Base-by-base conservation (phyloP, 495 filamentous ascomycete genomes). In the Neurospora sp. region DNA sequence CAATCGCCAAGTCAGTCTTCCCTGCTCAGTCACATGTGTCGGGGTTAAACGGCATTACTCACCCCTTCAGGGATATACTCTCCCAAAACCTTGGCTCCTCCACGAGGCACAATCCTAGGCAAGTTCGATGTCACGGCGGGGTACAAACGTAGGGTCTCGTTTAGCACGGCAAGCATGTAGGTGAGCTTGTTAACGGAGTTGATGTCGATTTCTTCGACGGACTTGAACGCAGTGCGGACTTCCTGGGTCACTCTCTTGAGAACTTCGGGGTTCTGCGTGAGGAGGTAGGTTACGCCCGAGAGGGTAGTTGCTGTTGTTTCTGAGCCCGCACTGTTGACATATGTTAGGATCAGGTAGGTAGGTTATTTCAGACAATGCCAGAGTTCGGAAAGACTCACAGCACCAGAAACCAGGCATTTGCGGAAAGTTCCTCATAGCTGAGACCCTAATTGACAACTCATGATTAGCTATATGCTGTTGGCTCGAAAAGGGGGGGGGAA, bases 291-390 rank as follows among this genome's bases (percentile, higher is more conserved):
- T 2, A 77, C 77, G 3, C 83, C 83, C 2, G 77, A 75, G n/a
- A 91, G 77, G 0, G 82, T 35, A 0, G 87, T 87, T 3, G 88
- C 86, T 1, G 87, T 86, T 3, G 89, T 89, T 71, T 90, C 89
- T 0, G 83, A 85, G 2, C 76, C 78, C 10, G 75, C 78, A 7
- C 39, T 44, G 39, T 53, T 27, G 39, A 70, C 40, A 8, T 47
- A 12, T 18, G 69, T 31, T 70, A 31, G 35, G 3, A n/a, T 10
- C 10, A n/a, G 14, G 40, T 31, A n/a, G 14, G 40, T 31, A 4
- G 39, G 20, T 8, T 18, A 18, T 16, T 8, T 22, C 39, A 70
- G 20, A 70, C 20, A 8, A 27, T 22, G 39, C 6, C 20, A 8
- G 22, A 31, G 4, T 31, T 35, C 5, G 27, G 27, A 14, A 35